Conservation (phyloP, 2,329 filamentous ascomycete species). For the Aspergillus sp. region DNA sequence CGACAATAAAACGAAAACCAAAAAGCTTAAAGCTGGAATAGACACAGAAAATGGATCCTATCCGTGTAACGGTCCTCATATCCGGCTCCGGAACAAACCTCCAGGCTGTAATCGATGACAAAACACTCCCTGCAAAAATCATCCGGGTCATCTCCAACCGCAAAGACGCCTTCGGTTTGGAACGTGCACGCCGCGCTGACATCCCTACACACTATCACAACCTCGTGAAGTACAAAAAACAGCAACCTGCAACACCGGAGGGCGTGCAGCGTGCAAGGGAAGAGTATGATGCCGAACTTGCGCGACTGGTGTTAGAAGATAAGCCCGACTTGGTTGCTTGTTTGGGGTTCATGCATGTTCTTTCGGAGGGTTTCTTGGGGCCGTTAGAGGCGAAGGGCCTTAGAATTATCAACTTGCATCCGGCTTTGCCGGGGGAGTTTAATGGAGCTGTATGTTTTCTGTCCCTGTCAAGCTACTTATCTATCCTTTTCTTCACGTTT, state of each 20-base stretch:
- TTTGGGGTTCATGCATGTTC: slow-evolving; percentile 85
- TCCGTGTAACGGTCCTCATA: slow-evolving; percentile 66
- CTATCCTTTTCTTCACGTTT: background rate
- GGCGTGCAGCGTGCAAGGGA: slow-evolving; percentile 56
- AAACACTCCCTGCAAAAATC: slow-evolving; percentile 55
- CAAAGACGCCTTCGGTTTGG: slow-evolving; percentile 64
- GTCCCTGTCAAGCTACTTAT: background rate
- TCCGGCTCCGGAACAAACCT: slow-evolving; percentile 76
- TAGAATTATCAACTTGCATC: slow-evolving; percentile 79
- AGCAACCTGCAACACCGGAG: slow-evolving; percentile 57
- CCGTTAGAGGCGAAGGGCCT: slow-evolving; percentile 64
- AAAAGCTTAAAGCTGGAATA: background rate
- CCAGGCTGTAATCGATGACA: slow-evolving; percentile 70
- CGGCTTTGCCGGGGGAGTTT: slow-evolving; percentile 70
- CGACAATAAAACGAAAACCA: background rate
- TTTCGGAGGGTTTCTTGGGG: slow-evolving; percentile 67
- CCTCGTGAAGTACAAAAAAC: slow-evolving; percentile 72
- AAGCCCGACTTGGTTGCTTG: slow-evolving; percentile 74
- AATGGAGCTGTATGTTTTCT: slow-evolving; percentile 60
- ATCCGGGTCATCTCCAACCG: slow-evolving; percentile 66
- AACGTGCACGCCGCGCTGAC: slow-evolving; percentile 57
- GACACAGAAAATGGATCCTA: slow-evolving; percentile 26
- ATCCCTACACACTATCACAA: slow-evolving; percentile 83
- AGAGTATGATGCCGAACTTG: slow-evolving; percentile 74
- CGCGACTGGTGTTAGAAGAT: slow-evolving; percentile 63